Percentiles rank a stretch among this genome's conserved stretches.
These are phyloP conservation scores for Ustilaginoidea virens DNA, from an alignment of 2,329 filamentous ascomycete species.

Conservation along the genomic window DNA sequence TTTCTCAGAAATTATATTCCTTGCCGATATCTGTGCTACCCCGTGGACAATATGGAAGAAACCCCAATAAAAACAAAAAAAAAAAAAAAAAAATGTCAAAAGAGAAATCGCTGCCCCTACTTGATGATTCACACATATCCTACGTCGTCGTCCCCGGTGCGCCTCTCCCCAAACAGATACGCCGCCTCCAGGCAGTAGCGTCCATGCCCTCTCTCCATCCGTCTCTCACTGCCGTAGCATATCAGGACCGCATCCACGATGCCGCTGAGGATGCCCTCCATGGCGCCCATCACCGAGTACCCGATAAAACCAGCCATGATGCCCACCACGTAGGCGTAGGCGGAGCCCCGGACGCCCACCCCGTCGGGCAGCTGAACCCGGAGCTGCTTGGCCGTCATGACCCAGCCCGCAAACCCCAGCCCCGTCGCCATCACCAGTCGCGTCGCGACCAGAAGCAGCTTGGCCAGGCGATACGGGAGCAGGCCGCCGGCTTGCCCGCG, in stretches of 20 bases:
- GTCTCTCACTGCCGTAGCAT: constrained; percentile 84
- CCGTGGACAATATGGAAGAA: too few species aligned
- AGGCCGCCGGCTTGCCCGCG: constrained; percentile 36
- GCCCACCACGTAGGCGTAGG: constrained; percentile 90
- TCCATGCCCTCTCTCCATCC: constrained; percentile 48
- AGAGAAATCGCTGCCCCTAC: not conserved
- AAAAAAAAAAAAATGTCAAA: not conserved
- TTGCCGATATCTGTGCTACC: too few species aligned
- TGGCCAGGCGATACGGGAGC: constrained; percentile 80
- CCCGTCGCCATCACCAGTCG: constrained; percentile 81
- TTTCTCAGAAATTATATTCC: too few species aligned
- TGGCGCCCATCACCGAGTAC: constrained; percentile 80
- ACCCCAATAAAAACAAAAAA: not conserved
- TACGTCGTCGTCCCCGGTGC: constrained; percentile 9
- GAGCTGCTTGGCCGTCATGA: constrained; percentile 73
- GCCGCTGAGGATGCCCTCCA: constrained; percentile 76
- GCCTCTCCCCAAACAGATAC: constrained; percentile 64
- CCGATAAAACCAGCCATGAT: constrained; percentile 88
- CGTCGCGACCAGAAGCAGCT: constrained; percentile 79
- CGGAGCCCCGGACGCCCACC: constrained; percentile 52
- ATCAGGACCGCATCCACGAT: constrained; percentile 81
- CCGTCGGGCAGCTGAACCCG: constrained; percentile 41
- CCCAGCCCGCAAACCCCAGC: constrained; percentile 92
- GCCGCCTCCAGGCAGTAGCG: constrained; percentile 88
- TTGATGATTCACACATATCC: constrained; percentile 5